Base-by-base conservation (phyloP, 2,329 filamentous ascomycete genomes). In the Teratosphaeria zuluensis region DNA sequence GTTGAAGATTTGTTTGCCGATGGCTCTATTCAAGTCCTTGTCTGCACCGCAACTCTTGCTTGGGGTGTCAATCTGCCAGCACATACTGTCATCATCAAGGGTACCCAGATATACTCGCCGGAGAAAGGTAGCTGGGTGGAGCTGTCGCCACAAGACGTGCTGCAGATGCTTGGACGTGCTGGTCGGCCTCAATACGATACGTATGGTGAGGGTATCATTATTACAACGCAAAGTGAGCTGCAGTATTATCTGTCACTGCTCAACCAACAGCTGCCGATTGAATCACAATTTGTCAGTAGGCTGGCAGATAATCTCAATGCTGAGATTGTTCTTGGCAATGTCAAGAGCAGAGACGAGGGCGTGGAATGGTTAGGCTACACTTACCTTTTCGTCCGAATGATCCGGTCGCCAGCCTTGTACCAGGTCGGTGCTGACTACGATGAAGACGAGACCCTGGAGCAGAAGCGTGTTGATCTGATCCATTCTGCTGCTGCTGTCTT, bases 311-410 rank as follows among this genome's bases (percentile, higher is more conserved):
- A 96, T 63, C 80, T 99, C 63, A 99, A 99, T 67, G 94, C 94
- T 2, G 94, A 99, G 71, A 82, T 99, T 68, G 95, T 99, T 9
- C 81, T 99, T 21, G 94, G 94, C 56, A 99, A 96, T 68, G 84
- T 99, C 30, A 86, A 92, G 58, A 92, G 81, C 61, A 85, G 95
- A 60, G 92, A 99, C 65, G 94, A 99, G 70, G 94, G 89, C 66
- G 94, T 99, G n/a, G 92, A 99, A 71, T 99, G 94, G 94, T 83
- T 99, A 35, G 92, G 94, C 12, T 99, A 99, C 74, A 96, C 92
- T 0, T 99, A 99, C 73, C 84, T 99, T 19, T 99, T 96, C 70
- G 90, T 99, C 57, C 89, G 94, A 55, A 99, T 99, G 94, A 82
- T 99, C 62, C 87, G 94, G 32, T 96, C 92, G 2, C 94, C 94